Conservation (phyloP, 352 stramenopile genomes). For the Pythium brachiatum region DNA sequence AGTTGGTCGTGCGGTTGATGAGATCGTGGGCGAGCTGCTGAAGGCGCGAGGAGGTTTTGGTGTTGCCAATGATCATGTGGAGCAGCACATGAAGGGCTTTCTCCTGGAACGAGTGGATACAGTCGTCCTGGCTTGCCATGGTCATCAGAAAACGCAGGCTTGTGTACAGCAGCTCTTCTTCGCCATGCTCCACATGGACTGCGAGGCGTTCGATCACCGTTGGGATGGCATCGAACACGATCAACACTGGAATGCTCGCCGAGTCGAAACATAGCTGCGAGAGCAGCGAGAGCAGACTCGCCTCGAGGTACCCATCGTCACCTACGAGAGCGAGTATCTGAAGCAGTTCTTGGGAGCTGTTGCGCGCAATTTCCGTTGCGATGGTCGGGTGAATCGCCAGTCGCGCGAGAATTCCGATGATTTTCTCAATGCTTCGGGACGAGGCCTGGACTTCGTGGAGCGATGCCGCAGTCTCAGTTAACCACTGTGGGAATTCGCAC, state of each 20-base stretch:
- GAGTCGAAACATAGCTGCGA: conserved; percentile 35
- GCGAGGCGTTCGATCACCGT: conserved; percentile 34
- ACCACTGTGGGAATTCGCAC: conserved; percentile 32
- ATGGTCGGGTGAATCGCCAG: conserved; percentile 30
- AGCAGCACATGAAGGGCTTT: conserved; percentile 9
- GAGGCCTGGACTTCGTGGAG: conserved; percentile 27
- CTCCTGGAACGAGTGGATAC: conserved; percentile 6
- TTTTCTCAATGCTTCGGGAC: conserved; percentile 36
- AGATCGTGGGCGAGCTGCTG: conserved; percentile 15
- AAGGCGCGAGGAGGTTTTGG: conserved; percentile 6
- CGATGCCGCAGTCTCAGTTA: conserved; percentile 28
- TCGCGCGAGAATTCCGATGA: conserved; percentile 38
- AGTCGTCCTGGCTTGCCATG: conserved; percentile 18
- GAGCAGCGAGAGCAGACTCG: conserved; percentile 30
- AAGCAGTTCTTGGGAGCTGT: conserved; percentile 30
- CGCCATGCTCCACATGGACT: conserved; percentile 17
- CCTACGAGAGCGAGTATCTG: conserved; percentile 27
- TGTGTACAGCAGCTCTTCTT: conserved; percentile 32
- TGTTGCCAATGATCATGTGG: conserved; percentile 5
- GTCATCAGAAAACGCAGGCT: conserved; percentile 33
- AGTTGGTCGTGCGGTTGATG: conserved; percentile 6
- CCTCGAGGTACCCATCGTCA: conserved; percentile 28
- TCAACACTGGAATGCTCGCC: conserved; percentile 29
- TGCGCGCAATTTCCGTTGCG: conserved; percentile 21
- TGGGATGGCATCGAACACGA: conserved; percentile 38